These are phyloP conservation scores for Punica granatum DNA, from an alignment of 345 rosid genomes.

Conservation along the genomic window DNA sequence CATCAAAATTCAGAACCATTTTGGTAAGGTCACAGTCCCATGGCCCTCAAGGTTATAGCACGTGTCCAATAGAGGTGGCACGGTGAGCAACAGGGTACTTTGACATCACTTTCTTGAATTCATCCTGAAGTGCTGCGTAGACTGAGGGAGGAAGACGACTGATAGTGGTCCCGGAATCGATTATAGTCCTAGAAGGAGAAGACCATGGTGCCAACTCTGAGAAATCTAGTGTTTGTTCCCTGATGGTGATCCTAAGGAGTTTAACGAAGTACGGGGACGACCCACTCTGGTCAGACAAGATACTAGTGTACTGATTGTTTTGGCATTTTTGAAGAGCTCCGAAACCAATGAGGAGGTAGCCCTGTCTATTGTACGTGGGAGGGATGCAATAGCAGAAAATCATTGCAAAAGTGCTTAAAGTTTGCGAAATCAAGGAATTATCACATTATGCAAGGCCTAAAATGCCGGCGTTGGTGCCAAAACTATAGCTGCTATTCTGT, in stretches of 20 bases:
- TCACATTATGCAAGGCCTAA: conserved; percentile 13
- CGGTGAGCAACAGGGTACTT: background rate
- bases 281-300: background rate
- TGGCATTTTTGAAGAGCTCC: conserved; percentile 4
- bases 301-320: background rate
- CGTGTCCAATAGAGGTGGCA: conserved; percentile 1
- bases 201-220: background rate
- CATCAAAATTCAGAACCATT: conserved; percentile 6
- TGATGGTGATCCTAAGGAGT: conserved; percentile 3
- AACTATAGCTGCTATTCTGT: conserved; percentile 4
- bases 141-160: background rate
- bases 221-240: background rate
- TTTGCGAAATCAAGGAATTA: conserved; percentile 10
- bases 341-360: conserved; percentile 18
- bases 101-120: conserved; percentile 8
- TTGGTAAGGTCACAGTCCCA: background rate
- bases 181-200: background rate
- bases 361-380: conserved; percentile 10
- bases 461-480: conserved; percentile 15
- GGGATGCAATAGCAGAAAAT: conserved; percentile 33
- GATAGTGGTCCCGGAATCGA: conserved; percentile 4
- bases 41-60: conserved; percentile 5
- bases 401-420: background rate
- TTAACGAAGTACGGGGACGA: background rate
- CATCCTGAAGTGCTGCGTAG: conserved; percentile 1